Conservation (phyloP, 2,329 filamentous ascomycete species). For the Colletotrichum coccodes region DNA sequence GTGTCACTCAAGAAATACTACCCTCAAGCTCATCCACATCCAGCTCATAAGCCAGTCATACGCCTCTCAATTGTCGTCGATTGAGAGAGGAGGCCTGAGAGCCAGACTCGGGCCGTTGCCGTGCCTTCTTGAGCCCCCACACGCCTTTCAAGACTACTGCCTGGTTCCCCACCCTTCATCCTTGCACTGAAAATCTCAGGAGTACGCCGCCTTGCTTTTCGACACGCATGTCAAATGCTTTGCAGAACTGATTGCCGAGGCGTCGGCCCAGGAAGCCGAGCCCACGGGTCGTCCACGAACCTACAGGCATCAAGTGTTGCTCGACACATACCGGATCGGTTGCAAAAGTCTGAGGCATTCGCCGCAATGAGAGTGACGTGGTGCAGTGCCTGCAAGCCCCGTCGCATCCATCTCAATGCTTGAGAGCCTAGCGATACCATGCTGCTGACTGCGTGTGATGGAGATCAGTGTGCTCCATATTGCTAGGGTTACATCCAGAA, state of each 20-base stretch:
- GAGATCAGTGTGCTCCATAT: not conserved
- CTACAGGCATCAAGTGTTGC: not conserved
- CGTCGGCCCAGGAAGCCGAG: not conserved
- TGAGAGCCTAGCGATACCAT: not conserved
- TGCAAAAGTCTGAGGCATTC: not conserved
- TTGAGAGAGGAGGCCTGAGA: constrained; percentile 7
- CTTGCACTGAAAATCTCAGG: not conserved
- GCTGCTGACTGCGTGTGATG: constrained; percentile 3
- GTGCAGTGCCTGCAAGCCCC: not conserved
- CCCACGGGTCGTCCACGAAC: not conserved
- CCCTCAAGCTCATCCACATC: not conserved
- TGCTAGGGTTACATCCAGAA: not conserved
- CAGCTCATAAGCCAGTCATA: not conserved
- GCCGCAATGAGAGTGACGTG: not conserved
- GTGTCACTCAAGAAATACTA: not conserved
- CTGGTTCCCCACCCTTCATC: not conserved
- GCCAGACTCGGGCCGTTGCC: constrained; percentile 1
- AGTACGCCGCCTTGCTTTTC: not conserved
- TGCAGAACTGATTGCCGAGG: not conserved
- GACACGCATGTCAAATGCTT: no score
- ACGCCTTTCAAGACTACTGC: not conserved
- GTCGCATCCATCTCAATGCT: not conserved
- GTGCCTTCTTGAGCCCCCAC: not conserved
- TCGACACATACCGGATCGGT: not conserved
- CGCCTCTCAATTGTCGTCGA: not conserved